These are phyloP conservation scores for Xylariaceae sp. DNA, from an alignment of 2,329 filamentous ascomycete species.

Conservation along the genomic window DNA sequence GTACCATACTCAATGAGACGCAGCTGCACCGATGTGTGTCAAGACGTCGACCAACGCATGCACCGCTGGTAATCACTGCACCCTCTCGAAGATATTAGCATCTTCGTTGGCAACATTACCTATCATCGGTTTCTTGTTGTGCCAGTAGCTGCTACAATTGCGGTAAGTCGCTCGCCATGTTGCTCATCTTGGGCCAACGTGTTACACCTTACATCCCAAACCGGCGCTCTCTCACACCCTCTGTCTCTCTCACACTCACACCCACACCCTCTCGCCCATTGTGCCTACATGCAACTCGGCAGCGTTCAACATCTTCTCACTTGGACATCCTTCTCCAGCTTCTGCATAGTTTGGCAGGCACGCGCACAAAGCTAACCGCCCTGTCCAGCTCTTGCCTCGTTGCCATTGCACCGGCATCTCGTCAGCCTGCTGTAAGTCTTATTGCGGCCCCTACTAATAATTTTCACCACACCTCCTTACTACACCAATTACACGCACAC, in stretches of 20 bases:
- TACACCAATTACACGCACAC: constrained; percentile 6
- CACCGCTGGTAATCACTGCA: too few species aligned
- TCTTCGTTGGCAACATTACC: not conserved
- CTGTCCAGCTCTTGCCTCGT: too few species aligned
- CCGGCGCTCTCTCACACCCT: not conserved
- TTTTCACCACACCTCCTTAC: constrained; percentile 14
- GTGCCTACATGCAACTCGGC: too few species aligned
- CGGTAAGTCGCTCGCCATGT: not conserved
- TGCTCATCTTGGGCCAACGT: constrained; percentile 17
- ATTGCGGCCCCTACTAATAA: constrained; percentile 5
- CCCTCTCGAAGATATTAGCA: not conserved
- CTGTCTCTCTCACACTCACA: not conserved
- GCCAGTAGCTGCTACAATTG: not conserved
- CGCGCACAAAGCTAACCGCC: too few species aligned
- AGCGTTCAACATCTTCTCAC: too few species aligned
- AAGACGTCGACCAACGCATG: too few species aligned
- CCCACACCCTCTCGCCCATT: not conserved
- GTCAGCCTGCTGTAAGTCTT: not conserved
- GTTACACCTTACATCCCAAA: constrained; percentile 23
- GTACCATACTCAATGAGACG: constrained; percentile 24
- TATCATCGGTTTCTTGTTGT: too few species aligned
- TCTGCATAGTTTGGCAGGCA: too few species aligned
- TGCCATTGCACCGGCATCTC: not conserved
- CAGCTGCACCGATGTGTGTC: constrained; percentile 1
- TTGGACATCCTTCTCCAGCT: too few species aligned